phyloP scores from a whole-genome alignment of 805 yeast species.

The Kodamaea jinghongensis region DNA sequence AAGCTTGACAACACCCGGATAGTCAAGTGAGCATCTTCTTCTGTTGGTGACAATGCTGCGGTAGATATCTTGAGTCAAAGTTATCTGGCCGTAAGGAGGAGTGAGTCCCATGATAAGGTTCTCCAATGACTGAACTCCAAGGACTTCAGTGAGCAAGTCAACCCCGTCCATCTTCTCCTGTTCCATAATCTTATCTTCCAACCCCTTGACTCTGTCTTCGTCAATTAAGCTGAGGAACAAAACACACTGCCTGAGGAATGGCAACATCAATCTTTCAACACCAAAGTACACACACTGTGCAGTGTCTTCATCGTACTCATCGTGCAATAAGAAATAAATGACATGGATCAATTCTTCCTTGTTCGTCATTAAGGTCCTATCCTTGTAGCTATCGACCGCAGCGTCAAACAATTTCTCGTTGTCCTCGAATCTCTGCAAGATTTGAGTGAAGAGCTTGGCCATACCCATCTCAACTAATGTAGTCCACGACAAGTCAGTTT shows the following conservation, averaged over 20 bases:
- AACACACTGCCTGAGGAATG: slow-evolving; percentile 34
- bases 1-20: slow-evolving; percentile 54
- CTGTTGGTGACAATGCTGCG: neutral
- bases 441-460: slow-evolving; percentile 24
- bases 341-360: too few relatives aligned
- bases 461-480: slow-evolving; percentile 33
- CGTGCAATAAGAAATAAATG: slow-evolving; percentile 12
- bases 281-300: slow-evolving; percentile 18
- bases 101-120: slow-evolving; percentile 15
- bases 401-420: neutral
- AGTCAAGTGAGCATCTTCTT: slow-evolving; percentile 30
- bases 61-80: slow-evolving; percentile 1
- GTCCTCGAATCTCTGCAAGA: neutral
- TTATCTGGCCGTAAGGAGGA: neutral
- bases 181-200: slow-evolving; percentile 16
- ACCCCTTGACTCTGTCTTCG: slow-evolving; percentile 4
- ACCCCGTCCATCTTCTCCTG: slow-evolving; percentile 19
- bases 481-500: slow-evolving; percentile 43
- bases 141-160: slow-evolving; percentile 22
- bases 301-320: slow-evolving; percentile 27
- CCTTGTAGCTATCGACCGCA: too few relatives aligned
- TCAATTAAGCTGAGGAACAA: slow-evolving; percentile 31
- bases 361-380: too few relatives aligned
- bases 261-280: slow-evolving; percentile 24
- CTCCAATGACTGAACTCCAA: slow-evolving; percentile 24